Evolutionary conservation across 1,139 yeast genomes (phyloP).

Genomic region (Hansenula sp.): DNA sequence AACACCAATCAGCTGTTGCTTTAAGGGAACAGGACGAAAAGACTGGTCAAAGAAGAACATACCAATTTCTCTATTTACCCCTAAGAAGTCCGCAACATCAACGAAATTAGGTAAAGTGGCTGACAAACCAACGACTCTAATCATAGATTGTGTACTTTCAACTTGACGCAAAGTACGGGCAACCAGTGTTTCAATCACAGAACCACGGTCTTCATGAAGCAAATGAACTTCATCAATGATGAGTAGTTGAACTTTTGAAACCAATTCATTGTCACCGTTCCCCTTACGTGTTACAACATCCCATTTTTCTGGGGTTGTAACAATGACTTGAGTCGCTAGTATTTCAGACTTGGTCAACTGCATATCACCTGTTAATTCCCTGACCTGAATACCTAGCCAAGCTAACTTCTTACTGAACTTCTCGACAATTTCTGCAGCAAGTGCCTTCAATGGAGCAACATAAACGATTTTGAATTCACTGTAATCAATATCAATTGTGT

Average conservation of each 20-base stretch:
- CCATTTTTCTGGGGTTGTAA: slow-evolving; percentile 99
- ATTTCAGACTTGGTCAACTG: slow-evolving; percentile 85
- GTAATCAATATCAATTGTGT: slow-evolving; percentile 62
- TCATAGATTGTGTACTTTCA: slow-evolving; percentile 90
- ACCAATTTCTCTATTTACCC: slow-evolving; percentile 86
- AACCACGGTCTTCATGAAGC: slow-evolving; percentile 96
- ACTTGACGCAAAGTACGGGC: slow-evolving; percentile 95
- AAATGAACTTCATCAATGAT: slow-evolving; percentile 96
- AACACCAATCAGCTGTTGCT: slow-evolving; percentile 86
- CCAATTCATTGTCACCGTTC: slow-evolving; percentile 78
- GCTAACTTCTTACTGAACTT: slow-evolving; percentile 75
- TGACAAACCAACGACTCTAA: slow-evolving; percentile 92
- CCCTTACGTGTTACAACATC: slow-evolving; percentile 94
- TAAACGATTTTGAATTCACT: slow-evolving; percentile 88
- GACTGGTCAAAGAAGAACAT: slow-evolving; percentile 93
- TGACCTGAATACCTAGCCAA: slow-evolving; percentile 82
- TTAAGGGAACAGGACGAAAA: slow-evolving; percentile 90
- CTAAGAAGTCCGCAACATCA: slow-evolving; percentile 94
- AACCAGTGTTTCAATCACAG: slow-evolving; percentile 92
- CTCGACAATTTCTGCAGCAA: slow-evolving; percentile 96
- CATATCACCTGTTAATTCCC: slow-evolving; percentile 97
- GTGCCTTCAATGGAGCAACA: slow-evolving; percentile 93
- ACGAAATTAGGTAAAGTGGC: slow-evolving; percentile 93
- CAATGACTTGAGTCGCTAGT: slow-evolving; percentile 80
- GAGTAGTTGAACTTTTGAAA: slow-evolving; percentile 76